Evolutionary conservation across 225 moss, liverwort and hornwort species (phyloP).

Genomic region (Marchantia paleacea): DNA sequence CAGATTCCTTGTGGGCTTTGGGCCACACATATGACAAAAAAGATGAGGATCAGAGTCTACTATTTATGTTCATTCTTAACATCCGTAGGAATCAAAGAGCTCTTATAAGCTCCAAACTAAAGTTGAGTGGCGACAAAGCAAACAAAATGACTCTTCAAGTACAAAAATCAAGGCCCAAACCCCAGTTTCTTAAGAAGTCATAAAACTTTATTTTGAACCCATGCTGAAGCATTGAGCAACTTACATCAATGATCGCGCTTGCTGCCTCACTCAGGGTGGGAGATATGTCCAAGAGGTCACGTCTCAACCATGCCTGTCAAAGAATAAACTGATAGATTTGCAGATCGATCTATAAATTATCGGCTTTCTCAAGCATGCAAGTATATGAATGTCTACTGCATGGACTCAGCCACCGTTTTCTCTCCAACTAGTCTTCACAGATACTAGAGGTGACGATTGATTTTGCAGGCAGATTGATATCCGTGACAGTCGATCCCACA

Average conservation of each 20-base stretch:
- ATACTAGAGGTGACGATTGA: background rate
- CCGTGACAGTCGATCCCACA: too few species aligned
- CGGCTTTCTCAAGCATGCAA: too few species aligned
- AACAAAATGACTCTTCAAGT: background rate
- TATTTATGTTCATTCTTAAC: background rate
- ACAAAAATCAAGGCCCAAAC: background rate
- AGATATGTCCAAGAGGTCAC: constrained; percentile 81
- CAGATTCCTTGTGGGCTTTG: background rate
- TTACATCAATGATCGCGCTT: constrained; percentile 93
- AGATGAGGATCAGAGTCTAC: too few species aligned
- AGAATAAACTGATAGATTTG: background rate
- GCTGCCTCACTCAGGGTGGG: constrained; percentile 78
- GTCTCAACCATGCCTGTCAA: constrained; percentile 45
- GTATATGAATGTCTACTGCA: too few species aligned
- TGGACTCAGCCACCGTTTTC: too few species aligned
- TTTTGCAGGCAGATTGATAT: background rate
- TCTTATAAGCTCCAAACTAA: background rate
- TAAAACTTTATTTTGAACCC: too few species aligned
- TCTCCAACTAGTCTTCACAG: too few species aligned
- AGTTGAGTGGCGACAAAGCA: background rate
- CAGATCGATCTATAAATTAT: too few species aligned
- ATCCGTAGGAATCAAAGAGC: background rate
- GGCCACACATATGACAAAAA: background rate
- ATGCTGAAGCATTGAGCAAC: background rate
- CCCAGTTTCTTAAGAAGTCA: too few species aligned